phyloP scores from a whole-genome alignment of 805 yeast genomes.

The Kazachstania kunashirensis region DNA sequence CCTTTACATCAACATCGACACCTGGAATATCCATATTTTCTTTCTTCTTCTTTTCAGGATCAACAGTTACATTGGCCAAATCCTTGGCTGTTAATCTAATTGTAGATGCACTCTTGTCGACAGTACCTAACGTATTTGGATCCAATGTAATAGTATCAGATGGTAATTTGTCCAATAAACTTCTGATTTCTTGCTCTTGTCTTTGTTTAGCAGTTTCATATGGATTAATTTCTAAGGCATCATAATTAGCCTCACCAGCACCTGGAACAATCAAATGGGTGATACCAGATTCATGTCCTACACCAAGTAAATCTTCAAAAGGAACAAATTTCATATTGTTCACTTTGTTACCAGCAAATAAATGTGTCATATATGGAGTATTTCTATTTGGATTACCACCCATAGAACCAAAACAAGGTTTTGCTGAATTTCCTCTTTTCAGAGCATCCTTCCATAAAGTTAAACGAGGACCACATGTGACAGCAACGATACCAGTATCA shows the following conservation, averaged over 20 bases:
- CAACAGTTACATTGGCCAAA: constrained; percentile 35
- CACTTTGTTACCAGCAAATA: constrained; percentile 67
- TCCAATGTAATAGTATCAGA: constrained; percentile 90
- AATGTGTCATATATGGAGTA: constrained; percentile 86
- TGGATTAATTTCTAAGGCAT: constrained; percentile 88
- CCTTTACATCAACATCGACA: constrained; percentile 59
- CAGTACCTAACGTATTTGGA: constrained; percentile 78
- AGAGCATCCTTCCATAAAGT: constrained; percentile 87
- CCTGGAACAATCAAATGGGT: constrained; percentile 91
- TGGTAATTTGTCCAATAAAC: constrained; percentile 74
- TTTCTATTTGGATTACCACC: constrained; percentile 30
- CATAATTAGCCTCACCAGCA: constrained; percentile 95
- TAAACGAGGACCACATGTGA: constrained; percentile 94
- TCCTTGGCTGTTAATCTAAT: constrained; percentile 58
- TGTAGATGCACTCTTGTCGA: constrained; percentile 57
- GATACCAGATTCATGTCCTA: constrained; percentile 72
- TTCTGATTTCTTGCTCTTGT: constrained; percentile 83
- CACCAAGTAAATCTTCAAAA: constrained; percentile 90
- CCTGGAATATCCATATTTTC: constrained; percentile 43
- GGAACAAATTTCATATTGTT: constrained; percentile 73
- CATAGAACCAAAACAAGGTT: constrained; percentile 40
- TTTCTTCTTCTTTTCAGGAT: constrained; percentile 28
- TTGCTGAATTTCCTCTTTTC: constrained; percentile 33
- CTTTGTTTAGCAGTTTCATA: constrained; percentile 86
- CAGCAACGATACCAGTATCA: constrained; percentile 76